Conservation (phyloP, 116 monocot species). For the Zostera marina region DNA sequence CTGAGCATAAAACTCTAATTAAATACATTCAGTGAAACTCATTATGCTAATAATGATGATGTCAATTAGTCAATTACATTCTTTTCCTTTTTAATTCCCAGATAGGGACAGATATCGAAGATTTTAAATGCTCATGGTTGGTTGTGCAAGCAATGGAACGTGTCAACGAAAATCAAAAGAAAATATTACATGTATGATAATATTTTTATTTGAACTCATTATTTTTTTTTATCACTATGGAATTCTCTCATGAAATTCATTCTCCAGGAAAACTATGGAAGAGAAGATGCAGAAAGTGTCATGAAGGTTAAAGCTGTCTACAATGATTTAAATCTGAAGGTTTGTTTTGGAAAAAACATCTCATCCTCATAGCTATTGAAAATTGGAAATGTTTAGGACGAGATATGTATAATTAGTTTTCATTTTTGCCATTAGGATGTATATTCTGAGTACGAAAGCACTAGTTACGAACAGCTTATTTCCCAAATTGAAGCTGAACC, state of each 20-base stretch:
- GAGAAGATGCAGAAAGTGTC: conserved; percentile 50
- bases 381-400: too few species aligned
- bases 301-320: conserved; percentile 65
- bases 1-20: neutral
- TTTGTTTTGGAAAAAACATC: conserved; percentile 11
- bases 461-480: conserved; percentile 51
- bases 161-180: conserved; percentile 54
- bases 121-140: conserved; percentile 93
- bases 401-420: neutral
- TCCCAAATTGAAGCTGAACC: conserved; percentile 74
- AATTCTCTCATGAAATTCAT: neutral
- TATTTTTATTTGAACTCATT: neutral
- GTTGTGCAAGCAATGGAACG: conserved; percentile 78
- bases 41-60: too few species aligned
- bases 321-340: conserved; percentile 79
- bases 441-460: conserved; percentile 51
- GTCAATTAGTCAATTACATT: neutral
- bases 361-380: too few species aligned
- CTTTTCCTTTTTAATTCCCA: conserved; percentile 7
- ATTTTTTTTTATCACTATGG: neutral
- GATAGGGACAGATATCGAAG: conserved; percentile 99
- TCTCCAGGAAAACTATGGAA: conserved; percentile 89
- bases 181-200: conserved; percentile 43
- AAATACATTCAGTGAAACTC: too few species aligned
- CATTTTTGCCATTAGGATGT: conserved; percentile 23